These are phyloP conservation scores for Amanita muscaria DNA, from an alignment of 768 basidiomycete genomes.

Conservation along the genomic window DNA sequence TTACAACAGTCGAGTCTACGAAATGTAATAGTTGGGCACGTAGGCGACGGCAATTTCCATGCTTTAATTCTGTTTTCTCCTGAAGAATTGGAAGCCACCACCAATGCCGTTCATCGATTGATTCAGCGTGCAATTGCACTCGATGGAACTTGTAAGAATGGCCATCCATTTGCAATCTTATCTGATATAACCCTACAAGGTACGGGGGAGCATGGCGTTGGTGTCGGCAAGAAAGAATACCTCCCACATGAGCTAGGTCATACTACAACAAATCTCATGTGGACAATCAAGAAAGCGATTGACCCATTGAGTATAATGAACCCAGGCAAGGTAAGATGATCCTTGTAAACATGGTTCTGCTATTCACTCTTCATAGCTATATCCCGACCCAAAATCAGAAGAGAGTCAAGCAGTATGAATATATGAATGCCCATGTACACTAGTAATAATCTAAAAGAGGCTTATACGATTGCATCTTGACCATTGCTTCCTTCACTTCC, in stretches of 20 bases:
- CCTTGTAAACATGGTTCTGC: too few species aligned
- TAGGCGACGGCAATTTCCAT: conserved; percentile 63
- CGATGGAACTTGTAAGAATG: conserved; percentile 69
- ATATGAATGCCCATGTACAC: too few species aligned
- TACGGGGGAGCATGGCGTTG: conserved; percentile 84
- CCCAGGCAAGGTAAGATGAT: conserved; percentile 71
- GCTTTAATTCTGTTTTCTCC: conserved; percentile 49
- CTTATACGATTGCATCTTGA: conserved; percentile 47
- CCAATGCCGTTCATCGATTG: conserved; percentile 58
- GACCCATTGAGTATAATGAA: conserved; percentile 82
- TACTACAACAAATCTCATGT: conserved; percentile 80
- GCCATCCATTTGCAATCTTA: not conserved
- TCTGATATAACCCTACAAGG: conserved; percentile 30
- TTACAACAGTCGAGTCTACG: conserved; percentile 44
- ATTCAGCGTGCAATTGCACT: conserved; percentile 62
- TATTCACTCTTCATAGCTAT: too few species aligned
- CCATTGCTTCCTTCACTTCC: conserved; percentile 70
- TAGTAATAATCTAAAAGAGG: conserved; percentile 7
- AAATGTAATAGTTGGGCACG: conserved; percentile 76
- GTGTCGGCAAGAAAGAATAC: conserved; percentile 80
- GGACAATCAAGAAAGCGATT: conserved; percentile 67
- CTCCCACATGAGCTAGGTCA: conserved; percentile 75
- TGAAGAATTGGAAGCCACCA: conserved; percentile 49
- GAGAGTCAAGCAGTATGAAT: too few species aligned
- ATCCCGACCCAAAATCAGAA: too few species aligned